Percentiles rank a stretch among this genome's conserved stretches.
Evolutionary conservation across 2,329 filamentous ascomycete species (phyloP).

Genomic region (Neoscytalidium dimidiatum): DNA sequence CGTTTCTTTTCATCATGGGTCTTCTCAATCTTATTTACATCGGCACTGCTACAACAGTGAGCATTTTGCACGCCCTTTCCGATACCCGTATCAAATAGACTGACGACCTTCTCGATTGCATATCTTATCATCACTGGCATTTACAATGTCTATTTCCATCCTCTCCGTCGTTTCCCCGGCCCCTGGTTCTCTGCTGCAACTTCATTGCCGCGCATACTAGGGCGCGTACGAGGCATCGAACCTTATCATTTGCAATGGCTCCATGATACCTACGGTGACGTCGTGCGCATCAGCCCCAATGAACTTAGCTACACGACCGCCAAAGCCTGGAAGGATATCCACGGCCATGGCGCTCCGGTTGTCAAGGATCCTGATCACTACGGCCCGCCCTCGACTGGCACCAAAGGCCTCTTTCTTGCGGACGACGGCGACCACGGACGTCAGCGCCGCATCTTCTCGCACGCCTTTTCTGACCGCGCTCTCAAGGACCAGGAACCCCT

Average conservation of each 20-base stretch:
- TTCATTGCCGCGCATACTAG: conserved; percentile 5
- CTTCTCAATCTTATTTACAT: conserved; percentile 7
- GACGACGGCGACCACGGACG: conserved; percentile 42
- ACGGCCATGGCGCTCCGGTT: conserved; percentile 35
- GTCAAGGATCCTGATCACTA: conserved; percentile 36
- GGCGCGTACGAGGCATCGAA: conserved; percentile 2
- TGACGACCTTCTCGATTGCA: neutral
- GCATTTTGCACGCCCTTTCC: neutral
- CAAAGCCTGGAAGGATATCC: conserved; percentile 34
- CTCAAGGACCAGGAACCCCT: conserved; percentile 42
- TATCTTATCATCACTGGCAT: conserved; percentile 6
- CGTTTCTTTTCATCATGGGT: neutral
- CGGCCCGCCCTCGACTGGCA: conserved; percentile 33
- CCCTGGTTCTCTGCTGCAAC: conserved; percentile 14
- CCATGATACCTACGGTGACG: conserved; percentile 45
- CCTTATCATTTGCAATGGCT: conserved; percentile 31
- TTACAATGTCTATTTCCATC: conserved; percentile 19
- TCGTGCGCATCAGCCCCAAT: conserved; percentile 43
- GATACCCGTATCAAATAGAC: neutral
- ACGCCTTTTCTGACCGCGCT: conserved; percentile 44
- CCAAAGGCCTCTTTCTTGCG: conserved; percentile 40
- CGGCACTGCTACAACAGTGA: neutral
- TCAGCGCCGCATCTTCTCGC: conserved; percentile 40
- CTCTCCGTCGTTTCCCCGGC: conserved; percentile 18
- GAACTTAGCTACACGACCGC: conserved; percentile 26